phyloP scores from a whole-genome alignment of 192 early-diverging fungal species.

The Dissophora ornata region DNA sequence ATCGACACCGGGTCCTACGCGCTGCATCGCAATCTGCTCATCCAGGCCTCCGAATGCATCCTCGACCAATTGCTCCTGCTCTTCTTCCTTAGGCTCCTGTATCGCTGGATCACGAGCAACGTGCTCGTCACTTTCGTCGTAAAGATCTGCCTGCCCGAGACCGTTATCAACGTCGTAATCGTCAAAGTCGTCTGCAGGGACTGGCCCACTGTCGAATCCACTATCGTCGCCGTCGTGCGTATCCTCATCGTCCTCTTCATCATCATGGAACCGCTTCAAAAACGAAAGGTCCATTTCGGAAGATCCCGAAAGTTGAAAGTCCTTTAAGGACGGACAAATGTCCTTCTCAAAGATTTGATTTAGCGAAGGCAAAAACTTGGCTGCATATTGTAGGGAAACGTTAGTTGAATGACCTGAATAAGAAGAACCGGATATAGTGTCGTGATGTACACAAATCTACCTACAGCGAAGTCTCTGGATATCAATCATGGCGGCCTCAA shows the following conservation, averaged over 20 bases:
- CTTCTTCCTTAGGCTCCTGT: constrained; percentile 37
- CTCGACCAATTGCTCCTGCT: constrained; percentile 51
- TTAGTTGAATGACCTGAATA: too few relatives aligned
- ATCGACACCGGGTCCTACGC: constrained; percentile 43
- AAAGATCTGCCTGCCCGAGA: constrained; percentile 17
- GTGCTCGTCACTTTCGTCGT: constrained; percentile 42
- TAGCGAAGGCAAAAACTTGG: constrained; percentile 59
- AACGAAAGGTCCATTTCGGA: constrained; percentile 70
- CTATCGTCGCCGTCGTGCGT: constrained; percentile 30
- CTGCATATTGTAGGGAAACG: constrained; percentile 23
- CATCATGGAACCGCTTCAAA: constrained; percentile 60
- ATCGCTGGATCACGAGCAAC: too few relatives aligned
- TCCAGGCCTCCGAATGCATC: constrained; percentile 52
- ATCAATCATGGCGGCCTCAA: constrained; percentile 25
- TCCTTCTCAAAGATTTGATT: constrained; percentile 58
- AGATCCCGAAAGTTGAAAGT: constrained; percentile 75
- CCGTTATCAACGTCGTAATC: constrained; percentile 26
- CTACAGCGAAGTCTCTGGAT: constrained; percentile 44
- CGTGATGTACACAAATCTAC: too few relatives aligned
- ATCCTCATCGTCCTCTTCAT: constrained; percentile 29
- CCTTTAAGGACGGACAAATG: constrained; percentile 77
- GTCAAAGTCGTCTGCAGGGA: constrained; percentile 12
- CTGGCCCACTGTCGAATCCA: not conserved
- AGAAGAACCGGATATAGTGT: too few relatives aligned
- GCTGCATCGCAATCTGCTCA: constrained; percentile 35